Conservation (phyloP, 371 early-diverging fungal genomes). For the Dinochytrium kinnereticum region DNA sequence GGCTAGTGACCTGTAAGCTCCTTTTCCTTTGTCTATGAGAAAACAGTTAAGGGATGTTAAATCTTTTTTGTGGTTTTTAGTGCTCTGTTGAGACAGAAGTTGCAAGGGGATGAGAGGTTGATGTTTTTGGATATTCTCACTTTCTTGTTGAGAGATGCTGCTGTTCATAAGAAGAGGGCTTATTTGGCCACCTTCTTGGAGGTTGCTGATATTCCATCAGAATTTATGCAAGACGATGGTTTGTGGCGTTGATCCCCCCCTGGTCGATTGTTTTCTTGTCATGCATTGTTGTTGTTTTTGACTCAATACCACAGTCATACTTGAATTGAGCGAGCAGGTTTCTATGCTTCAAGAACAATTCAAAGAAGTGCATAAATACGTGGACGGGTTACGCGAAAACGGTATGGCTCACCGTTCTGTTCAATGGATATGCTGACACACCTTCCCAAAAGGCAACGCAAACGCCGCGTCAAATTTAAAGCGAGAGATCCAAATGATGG, state of each 20-base stretch:
- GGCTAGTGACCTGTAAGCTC: constrained; percentile 32
- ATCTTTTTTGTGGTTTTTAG: too few relatives aligned
- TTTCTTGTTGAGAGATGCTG: constrained; percentile 54
- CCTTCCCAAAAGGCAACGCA: constrained; percentile 17
- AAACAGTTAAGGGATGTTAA: too few relatives aligned
- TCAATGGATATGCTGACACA: too few relatives aligned
- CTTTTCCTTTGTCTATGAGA: background rate
- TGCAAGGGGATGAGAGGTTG: constrained; percentile 44
- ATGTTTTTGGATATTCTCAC: constrained; percentile 47
- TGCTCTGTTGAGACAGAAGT: constrained; percentile 31
- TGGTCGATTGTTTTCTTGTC: background rate
- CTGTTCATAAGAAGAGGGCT: constrained; percentile 53
- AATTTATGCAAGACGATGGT: constrained; percentile 59
- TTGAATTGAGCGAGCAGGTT: constrained; percentile 51
- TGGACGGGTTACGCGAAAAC: constrained; percentile 46
- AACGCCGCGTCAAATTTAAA: constrained; percentile 46
- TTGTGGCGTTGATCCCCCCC: too few relatives aligned
- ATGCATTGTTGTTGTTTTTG: constrained; percentile 2
- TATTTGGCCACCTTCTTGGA: constrained; percentile 56
- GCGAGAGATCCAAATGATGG: constrained; percentile 62
- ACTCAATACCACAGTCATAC: constrained; percentile 28
- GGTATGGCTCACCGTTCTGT: constrained; percentile 30
- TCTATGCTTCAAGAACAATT: constrained; percentile 51
- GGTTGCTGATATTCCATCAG: constrained; percentile 52
- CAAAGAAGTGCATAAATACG: constrained; percentile 50